Conservation (phyloP, 352 stramenopile species). For the Phytophthora rubi region DNA sequence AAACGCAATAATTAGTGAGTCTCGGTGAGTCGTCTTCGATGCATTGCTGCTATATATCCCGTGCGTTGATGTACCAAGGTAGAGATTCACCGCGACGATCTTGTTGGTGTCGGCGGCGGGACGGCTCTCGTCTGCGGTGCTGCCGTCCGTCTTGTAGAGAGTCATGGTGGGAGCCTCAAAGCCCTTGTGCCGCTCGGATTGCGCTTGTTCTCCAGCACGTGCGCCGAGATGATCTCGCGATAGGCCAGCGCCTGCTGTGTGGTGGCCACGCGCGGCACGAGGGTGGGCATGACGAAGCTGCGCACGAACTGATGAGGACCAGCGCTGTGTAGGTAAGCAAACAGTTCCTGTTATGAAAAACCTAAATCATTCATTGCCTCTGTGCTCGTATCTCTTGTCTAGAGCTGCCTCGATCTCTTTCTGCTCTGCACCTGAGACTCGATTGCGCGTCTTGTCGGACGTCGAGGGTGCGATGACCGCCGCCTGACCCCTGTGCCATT, state of each 20-base stretch:
- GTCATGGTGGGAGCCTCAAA: conserved; percentile 96
- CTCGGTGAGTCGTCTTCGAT: neutral
- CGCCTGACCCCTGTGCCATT: neutral
- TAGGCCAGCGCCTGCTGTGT: conserved; percentile 96
- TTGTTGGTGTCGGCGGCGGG: conserved; percentile 85
- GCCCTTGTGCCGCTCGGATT: conserved; percentile 21
- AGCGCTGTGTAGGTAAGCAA: conserved; percentile 50
- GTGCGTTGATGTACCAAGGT: conserved; percentile 77
- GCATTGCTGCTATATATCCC: too few relatives aligned
- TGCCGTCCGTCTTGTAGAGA: conserved; percentile 99
- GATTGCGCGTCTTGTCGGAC: neutral
- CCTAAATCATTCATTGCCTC: neutral
- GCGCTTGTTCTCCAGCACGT: conserved; percentile 70
- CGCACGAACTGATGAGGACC: conserved; percentile 84
- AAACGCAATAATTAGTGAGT: conserved; percentile 8
- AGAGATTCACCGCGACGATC: conserved; percentile 98
- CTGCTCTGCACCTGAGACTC: neutral
- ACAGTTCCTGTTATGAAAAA: neutral
- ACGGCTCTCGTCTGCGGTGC: conserved; percentile 92
- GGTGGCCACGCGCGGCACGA: conserved; percentile 96
- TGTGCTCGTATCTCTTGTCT: neutral
- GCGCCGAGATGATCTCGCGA: conserved; percentile 93
- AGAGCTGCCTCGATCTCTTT: neutral
- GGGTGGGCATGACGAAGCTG: conserved; percentile 98
- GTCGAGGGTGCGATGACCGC: neutral